Evolutionary conservation across 345 rosid genomes (phyloP), one percentile per base, ranked within the genome.

Genomic region (Hibiscus trionum): DNA sequence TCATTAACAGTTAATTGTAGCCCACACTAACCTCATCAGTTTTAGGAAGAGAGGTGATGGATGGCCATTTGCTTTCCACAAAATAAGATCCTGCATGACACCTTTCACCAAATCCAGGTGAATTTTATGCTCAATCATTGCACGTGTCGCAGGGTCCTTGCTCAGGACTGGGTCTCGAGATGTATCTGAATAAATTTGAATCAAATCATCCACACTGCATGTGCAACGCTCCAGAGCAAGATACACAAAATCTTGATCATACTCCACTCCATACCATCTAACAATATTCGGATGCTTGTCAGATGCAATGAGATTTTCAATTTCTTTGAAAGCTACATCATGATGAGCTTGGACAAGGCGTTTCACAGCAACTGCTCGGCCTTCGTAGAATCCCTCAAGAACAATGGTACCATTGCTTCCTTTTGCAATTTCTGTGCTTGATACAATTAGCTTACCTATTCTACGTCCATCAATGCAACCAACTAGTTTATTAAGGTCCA

Each of bases 361-460:
- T 79, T 95, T 95, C 56, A 95, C 97, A 17, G 97, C 99, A 80
- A 95, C 99, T 14, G 84, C 79, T 12, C 99, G 88, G 47, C 98
- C 97, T 80, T 91, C 93, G 73, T 91, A 91, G 9, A 83, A 62
- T 61, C 98, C 98, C 83, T 94, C 97, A 77, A 90, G 88, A 76
- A 95, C 93, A 70, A 92, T 73, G 0, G 97, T 92, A 5, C 99
- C 99, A 46, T 95, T 88, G 80, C 99, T 90, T 80, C 99, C 99
- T 78, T 91, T 95, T 47, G 97, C 99, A 73, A 95, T 92, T 84
- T 90, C 99, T 73, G 42, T 77, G 82, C 73, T 79, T 37, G 90
- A 87, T 47, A 92, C 88, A 59, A 82, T 75, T 79, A 95, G 73
- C 84, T 95, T 95, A 39, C 99, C 97, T 33, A 95, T 84, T 74